Evolutionary conservation across 495 filamentous ascomycete species (phyloP).

Genomic region (Trichoderma virens): DNA sequence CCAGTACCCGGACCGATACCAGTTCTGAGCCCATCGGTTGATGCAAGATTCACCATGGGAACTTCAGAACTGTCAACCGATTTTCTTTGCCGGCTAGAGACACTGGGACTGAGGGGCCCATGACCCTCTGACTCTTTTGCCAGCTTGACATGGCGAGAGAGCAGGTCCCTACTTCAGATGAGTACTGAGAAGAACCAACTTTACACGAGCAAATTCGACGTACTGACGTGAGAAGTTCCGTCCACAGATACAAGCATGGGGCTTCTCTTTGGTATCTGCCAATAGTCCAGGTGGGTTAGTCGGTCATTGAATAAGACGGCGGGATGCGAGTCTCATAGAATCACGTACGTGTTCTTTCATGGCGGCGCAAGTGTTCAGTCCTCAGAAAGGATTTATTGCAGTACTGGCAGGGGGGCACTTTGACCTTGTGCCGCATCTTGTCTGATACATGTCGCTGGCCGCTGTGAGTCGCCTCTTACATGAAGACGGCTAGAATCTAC

Average conservation of each 20-base stretch:
- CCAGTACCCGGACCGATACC: too few relatives aligned
- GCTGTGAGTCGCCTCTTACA: not conserved
- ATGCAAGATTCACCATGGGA: not conserved
- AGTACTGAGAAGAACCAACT: too few relatives aligned
- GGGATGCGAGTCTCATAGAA: not conserved
- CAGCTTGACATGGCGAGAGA: slow-evolving; percentile 2
- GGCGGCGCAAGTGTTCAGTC: slow-evolving; percentile 8
- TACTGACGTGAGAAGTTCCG: not conserved
- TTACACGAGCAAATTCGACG: not conserved
- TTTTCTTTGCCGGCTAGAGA: not conserved
- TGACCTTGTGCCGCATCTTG: slow-evolving; percentile 2
- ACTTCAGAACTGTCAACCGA: not conserved
- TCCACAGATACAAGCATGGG: not conserved
- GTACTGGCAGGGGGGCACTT: not conserved
- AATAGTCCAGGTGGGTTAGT: not conserved
- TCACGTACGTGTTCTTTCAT: slow-evolving; percentile 11
- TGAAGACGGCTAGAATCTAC: not conserved
- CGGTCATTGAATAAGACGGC: not conserved
- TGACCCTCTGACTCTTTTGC: not conserved
- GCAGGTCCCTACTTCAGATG: not conserved
- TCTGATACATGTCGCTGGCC: not conserved
- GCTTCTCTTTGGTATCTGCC: slow-evolving; percentile 6
- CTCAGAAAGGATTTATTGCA: not conserved
- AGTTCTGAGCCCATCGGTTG: not conserved
- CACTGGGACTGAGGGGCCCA: not conserved